Base-by-base conservation (phyloP, 2,329 filamentous ascomycete genomes). In the Colletotrichum sp. region DNA sequence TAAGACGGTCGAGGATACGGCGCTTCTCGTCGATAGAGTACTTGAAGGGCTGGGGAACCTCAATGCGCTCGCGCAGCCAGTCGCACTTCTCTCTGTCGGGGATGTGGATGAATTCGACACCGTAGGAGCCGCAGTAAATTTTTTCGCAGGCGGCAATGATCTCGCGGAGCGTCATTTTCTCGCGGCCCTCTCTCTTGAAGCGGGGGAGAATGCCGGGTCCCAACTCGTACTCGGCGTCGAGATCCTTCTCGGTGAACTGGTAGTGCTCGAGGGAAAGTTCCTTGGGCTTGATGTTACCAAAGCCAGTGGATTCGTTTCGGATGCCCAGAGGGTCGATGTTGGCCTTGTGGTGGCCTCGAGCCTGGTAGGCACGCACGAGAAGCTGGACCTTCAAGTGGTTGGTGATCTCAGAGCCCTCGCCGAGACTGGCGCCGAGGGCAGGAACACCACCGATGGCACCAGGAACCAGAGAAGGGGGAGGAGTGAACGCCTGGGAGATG, bases 301-400 rank as follows among this genome's bases (percentile, higher is more conserved):
- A 97, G 80, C 94, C 94, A 83, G 94, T 92, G 52, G 93, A 92
- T 85, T 98, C 94, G 81, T 94, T 94, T 82, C 96, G 94, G 83
- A 99, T 99, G 78, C 96, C 95, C 72, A 99, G 92, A 77, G 97
- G 97, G 83, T 99, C 97, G 81, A 98, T 98, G 86, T 96, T 95
- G 79, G 97, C 96, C 90, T 98, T 99, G 92, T 99, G 96, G 87
- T 99, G 97, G 79, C 97, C 97, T 81, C 97, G 94, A 79, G 97
- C 96, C 90, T 99, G 97, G 88, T 99, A 99, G 72, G 97, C 97
- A 85, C 97, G 95, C 77, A 98, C 96, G 48, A 99, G 91, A 72
- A 99, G 92, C 90, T 99, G 97, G 70, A 99, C 97, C 89, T 99
- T 99, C 86, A 99, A 90, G 86, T 99, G 97, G 87, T 98, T 98